Percentiles rank a stretch among this genome's conserved stretches.
phyloP scores from a whole-genome alignment of 2,329 filamentous ascomycete genomes.

The Colletotrichum liaoningense region DNA sequence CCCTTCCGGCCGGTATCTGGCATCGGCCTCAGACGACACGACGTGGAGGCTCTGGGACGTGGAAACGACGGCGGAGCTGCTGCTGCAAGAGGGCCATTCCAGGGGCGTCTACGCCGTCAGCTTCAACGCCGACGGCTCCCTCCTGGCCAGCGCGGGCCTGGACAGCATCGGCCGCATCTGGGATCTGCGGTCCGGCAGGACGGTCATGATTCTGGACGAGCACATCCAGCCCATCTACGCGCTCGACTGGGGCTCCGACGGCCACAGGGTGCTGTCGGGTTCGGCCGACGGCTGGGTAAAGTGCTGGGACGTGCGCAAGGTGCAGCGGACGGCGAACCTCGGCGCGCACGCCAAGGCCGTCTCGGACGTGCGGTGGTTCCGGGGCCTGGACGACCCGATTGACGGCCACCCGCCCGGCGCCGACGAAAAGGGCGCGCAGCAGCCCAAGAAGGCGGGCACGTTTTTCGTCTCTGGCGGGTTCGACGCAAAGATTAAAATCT shows the following conservation, averaged over 20 bases:
- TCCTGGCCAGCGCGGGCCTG: constrained; percentile 90
- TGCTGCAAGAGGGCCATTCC: constrained; percentile 94
- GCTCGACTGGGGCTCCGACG: constrained; percentile 91
- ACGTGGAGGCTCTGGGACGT: constrained; percentile 98
- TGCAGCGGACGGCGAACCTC: constrained; percentile 84
- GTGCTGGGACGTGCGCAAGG: constrained; percentile 96
- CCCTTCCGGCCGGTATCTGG: constrained; percentile 88
- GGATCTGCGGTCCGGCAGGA: constrained; percentile 92
- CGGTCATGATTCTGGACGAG: constrained; percentile 90
- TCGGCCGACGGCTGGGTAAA: constrained; percentile 96
- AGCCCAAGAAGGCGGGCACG: constrained; percentile 88
- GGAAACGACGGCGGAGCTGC: constrained; percentile 82
- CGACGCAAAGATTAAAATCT: constrained; percentile 94
- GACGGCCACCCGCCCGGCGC: constrained; percentile 69
- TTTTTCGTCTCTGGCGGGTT: constrained; percentile 94
- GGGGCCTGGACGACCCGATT: constrained; percentile 81
- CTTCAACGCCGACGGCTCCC: constrained; percentile 91
- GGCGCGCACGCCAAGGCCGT: constrained; percentile 93
- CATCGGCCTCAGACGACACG: constrained; percentile 94
- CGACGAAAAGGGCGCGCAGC: constrained; percentile 72
- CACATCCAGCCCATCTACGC: constrained; percentile 93
- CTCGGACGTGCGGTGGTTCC: constrained; percentile 94
- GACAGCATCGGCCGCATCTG: constrained; percentile 96
- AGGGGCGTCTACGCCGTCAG: constrained; percentile 90
- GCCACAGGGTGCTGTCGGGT: constrained; percentile 91